Conservation (phyloP, 768 basidiomycete genomes). For the Tulasnella sp. region DNA sequence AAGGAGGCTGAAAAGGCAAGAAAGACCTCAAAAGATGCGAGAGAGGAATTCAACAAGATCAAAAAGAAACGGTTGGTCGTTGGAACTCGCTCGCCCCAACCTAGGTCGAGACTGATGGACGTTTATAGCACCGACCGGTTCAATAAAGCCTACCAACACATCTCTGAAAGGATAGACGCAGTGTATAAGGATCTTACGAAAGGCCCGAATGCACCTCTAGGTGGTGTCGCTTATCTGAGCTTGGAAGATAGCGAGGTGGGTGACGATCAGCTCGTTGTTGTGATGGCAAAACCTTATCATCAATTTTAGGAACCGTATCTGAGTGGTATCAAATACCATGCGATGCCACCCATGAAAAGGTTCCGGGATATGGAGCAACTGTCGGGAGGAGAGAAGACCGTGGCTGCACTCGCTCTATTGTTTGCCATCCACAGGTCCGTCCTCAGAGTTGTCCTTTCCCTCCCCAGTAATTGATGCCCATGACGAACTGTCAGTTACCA, state of each 20-base stretch:
- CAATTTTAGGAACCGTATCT: slow-evolving; percentile 59
- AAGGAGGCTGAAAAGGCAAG: slow-evolving; percentile 86
- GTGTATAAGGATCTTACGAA: slow-evolving; percentile 98
- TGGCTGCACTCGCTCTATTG: slow-evolving; percentile 89
- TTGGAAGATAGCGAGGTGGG: slow-evolving; percentile 89
- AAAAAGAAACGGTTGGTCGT: slow-evolving; percentile 59
- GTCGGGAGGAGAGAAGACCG: slow-evolving; percentile 97
- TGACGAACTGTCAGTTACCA: slow-evolving; percentile 54
- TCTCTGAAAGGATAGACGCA: slow-evolving; percentile 85
- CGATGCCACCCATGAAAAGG: slow-evolving; percentile 99
- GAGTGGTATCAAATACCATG: slow-evolving; percentile 93
- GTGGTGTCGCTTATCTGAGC: slow-evolving; percentile 92
- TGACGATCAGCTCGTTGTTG: background rate
- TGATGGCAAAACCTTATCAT: background rate
- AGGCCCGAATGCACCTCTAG: slow-evolving; percentile 85
- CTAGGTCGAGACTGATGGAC: slow-evolving; percentile 3
- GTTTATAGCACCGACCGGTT: slow-evolving; percentile 60
- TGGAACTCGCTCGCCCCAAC: background rate
- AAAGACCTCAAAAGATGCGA: slow-evolving; percentile 78
- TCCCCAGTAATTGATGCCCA: background rate
- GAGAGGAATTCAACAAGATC: slow-evolving; percentile 83
- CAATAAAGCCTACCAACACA: slow-evolving; percentile 93
- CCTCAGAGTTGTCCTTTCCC: background rate
- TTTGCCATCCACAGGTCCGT: slow-evolving; percentile 90
- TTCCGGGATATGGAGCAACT: slow-evolving; percentile 99